Evolutionary conservation across 1,139 yeast species (phyloP), one percentile per base, ranked within the genome.

Genomic region (Magnusiomyces tetraspermus): DNA sequence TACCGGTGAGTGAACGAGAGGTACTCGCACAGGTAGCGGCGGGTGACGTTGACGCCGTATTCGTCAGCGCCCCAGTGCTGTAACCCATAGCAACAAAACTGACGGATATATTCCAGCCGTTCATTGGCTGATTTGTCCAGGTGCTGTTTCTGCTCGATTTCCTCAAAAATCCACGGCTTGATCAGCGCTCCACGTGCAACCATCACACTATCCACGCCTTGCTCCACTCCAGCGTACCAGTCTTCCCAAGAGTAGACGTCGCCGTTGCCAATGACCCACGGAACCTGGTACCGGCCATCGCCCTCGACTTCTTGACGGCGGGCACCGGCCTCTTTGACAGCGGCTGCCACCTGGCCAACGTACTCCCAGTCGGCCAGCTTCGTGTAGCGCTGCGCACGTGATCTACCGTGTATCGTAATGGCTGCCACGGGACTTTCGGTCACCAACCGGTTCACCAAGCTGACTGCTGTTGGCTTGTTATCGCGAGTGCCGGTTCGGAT

Each of bases 21-120:
- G 69, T 89, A 92, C 69, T 92, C 99, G 71, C 97, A 90, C 77
- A 92, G 74, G 69, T 81, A 94, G 62, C 98, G 76, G 68, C 99
- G 81, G 8, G 96, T 84, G 60, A 80, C 80, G 54, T 87, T 85
- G 55, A 92, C 79, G 43, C 98, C 99, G 67, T 84, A 90, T 62
- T 88, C 96, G 64, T 92, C 99, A 0, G 96, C 78, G 1, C 99
- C 98, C 97, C 98, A 94, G 70, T 94, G 98, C 62, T 89, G 90
- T 60, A 92, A 75, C 0, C 98, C 97, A 66, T 73, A 86, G 54
- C 82, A 72, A 15, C 95, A 80, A 65, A 82, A 92, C 52, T 76
- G 76, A 58, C 75, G 74, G 61, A 90, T 70, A 52, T 84, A 79
- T 33, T 83, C 95, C 55, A 92, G 76, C 68, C 99, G 79, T 69